These are phyloP conservation scores for Dryas integrifolia DNA, from an alignment of 331 rosid species.

Conservation along the genomic window DNA sequence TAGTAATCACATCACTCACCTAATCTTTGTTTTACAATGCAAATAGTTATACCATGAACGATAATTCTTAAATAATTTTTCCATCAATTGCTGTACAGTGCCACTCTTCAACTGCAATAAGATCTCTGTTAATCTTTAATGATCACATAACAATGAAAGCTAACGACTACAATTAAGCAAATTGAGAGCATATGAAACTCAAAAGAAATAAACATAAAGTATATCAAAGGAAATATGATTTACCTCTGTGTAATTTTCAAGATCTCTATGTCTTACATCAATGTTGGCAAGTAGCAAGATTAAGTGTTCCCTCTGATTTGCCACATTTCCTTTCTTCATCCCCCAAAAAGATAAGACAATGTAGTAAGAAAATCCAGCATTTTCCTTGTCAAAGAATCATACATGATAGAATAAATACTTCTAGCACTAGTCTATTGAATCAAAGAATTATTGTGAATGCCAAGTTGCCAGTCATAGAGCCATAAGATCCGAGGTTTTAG, in stretches of 20 bases:
- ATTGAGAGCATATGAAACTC: constrained; percentile 10
- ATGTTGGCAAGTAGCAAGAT: constrained; percentile 90
- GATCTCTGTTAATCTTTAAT: constrained; percentile 31
- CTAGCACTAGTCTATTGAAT: not conserved
- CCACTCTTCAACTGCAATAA: constrained; percentile 65
- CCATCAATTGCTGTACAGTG: constrained; percentile 49
- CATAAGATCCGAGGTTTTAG: not conserved
- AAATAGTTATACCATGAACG: constrained; percentile 85
- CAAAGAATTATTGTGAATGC: not conserved
- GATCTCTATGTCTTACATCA: constrained; percentile 42
- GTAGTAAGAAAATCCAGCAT: constrained; percentile 31
- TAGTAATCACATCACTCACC: constrained; percentile 44
- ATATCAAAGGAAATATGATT: constrained; percentile 22
- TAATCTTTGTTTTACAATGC: constrained; percentile 51
- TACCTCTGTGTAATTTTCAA: constrained; percentile 44
- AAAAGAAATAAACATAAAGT: constrained; percentile 10
- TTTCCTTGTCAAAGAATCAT: constrained; percentile 1
- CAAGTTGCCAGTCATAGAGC: not conserved
- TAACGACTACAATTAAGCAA: constrained; percentile 12
- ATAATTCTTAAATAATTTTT: constrained; percentile 71
- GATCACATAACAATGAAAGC: constrained; percentile 13
- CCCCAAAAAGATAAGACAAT: constrained; percentile 29
- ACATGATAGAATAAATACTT: not conserved
- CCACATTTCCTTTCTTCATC: constrained; percentile 91
- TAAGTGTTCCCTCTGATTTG: constrained; percentile 96